These are phyloP conservation scores for Phytophthora litchii DNA, from an alignment of 352 stramenopile species.

Conservation along the genomic window DNA sequence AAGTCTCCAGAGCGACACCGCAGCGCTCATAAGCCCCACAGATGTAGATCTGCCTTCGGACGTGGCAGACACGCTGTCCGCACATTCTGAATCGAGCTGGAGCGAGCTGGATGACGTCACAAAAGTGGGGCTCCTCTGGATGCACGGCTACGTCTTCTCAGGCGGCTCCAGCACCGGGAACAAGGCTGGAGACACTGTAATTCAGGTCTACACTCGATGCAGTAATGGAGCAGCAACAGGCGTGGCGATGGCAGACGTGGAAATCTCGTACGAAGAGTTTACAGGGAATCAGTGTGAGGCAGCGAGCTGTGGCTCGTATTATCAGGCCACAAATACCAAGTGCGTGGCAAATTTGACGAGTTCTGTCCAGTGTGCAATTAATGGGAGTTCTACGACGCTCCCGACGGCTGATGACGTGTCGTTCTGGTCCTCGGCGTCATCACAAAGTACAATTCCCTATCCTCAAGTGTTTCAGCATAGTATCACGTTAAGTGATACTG, in stretches of 20 bases:
- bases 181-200: slow-evolving; percentile 17
- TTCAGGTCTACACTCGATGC: slow-evolving; percentile 54
- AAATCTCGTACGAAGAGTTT: slow-evolving; percentile 34
- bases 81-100: slow-evolving; percentile 31
- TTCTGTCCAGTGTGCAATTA: slow-evolving; percentile 40
- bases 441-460: slow-evolving; percentile 36
- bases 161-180: slow-evolving; percentile 28
- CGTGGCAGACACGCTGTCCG: slow-evolving; percentile 27
- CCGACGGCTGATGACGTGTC: slow-evolving; percentile 21
- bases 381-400: slow-evolving; percentile 12
- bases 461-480: slow-evolving; percentile 46
- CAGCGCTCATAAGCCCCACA: slow-evolving; percentile 6
- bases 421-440: slow-evolving; percentile 50
- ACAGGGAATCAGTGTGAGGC: slow-evolving; percentile 27
- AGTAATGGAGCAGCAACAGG: slow-evolving; percentile 9
- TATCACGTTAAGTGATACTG: slow-evolving; percentile 20
- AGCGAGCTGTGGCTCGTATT: slow-evolving; percentile 39
- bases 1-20: slow-evolving; percentile 23
- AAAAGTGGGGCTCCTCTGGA: slow-evolving; percentile 55
- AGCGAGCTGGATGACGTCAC: slow-evolving; percentile 39
- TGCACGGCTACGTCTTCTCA: slow-evolving; percentile 50
- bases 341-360: slow-evolving; percentile 30
- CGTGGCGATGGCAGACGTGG: slow-evolving; percentile 40
- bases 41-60: slow-evolving; percentile 20
- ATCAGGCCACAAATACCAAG: slow-evolving; percentile 39